Conservation (phyloP, 1,284 basidiomycete genomes). For the Ceratobasidium sp. region DNA sequence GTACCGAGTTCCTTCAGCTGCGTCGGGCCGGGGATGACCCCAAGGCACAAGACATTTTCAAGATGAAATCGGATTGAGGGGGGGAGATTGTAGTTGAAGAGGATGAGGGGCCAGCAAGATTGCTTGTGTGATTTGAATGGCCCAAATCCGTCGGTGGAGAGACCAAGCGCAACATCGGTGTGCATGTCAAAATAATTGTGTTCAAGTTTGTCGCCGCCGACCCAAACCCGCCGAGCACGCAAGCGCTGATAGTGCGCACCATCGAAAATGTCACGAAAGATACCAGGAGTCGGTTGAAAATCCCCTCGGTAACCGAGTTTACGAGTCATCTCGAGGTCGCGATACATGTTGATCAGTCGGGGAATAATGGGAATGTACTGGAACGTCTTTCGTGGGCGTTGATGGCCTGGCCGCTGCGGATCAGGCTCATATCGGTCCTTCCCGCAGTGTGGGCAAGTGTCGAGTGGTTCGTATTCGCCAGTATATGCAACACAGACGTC, state of each 20-base stretch:
- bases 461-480: not conserved
- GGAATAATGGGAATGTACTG: constrained; percentile 40
- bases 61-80: constrained; percentile 40
- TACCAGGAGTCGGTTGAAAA: not conserved
- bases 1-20: constrained; percentile 42
- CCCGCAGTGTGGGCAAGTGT: constrained; percentile 37
- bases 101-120: constrained; percentile 45
- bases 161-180: constrained; percentile 41
- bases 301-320: constrained; percentile 24
- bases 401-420: not conserved
- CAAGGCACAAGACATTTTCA: constrained; percentile 42
- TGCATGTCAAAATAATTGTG: constrained; percentile 27
- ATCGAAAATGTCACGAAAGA: constrained; percentile 40
- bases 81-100: constrained; percentile 46
- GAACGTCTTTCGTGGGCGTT: not conserved
- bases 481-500: constrained; percentile 41
- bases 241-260: constrained; percentile 36
- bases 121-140: constrained; percentile 24
- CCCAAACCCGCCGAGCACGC: not conserved
- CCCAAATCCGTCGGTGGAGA: constrained; percentile 31
- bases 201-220: not conserved
- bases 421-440: constrained; percentile 21
- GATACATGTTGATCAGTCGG: constrained; percentile 25
- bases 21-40: constrained; percentile 45
- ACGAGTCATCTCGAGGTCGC: not conserved